Percentiles rank a stretch among this genome's conserved stretches.
Conservation (phyloP, 1,139 yeast species). For the Blastobotrys niveus region DNA sequence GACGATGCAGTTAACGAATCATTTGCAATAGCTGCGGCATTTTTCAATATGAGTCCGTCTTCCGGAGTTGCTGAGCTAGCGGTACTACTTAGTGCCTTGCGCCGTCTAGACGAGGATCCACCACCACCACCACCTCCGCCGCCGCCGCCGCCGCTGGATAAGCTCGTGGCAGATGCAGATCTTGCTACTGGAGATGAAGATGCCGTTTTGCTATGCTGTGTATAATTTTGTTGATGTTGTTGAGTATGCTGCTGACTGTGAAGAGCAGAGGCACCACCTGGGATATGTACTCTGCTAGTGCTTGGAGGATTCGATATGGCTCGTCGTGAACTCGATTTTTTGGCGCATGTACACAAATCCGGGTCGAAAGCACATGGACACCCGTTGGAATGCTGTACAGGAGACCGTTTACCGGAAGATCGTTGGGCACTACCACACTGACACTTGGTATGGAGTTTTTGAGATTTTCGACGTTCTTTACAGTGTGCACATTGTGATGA, state of each 20-base stretch:
- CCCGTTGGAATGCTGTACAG: slow-evolving; percentile 35
- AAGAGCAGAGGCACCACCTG: slow-evolving; percentile 7
- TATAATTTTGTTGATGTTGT: background rate
- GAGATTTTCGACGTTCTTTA: slow-evolving; percentile 67
- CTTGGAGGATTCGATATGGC: slow-evolving; percentile 19
- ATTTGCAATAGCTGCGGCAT: no score
- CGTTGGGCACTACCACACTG: slow-evolving; percentile 49
- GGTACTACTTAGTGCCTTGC: no score
- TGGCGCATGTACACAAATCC: slow-evolving; percentile 55
- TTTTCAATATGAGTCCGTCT: no score
- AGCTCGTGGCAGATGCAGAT: slow-evolving; percentile 16
- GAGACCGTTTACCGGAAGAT: slow-evolving; percentile 20
- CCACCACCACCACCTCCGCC: no score
- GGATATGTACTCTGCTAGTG: slow-evolving; percentile 6
- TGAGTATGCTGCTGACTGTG: background rate
- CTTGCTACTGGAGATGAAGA: slow-evolving; percentile 10
- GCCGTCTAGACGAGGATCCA: no score
- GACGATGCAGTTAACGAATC: no score
- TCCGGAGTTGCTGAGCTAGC: no score
- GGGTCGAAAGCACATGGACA: slow-evolving; percentile 51
- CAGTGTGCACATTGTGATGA: slow-evolving; percentile 88
- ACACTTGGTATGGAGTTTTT: slow-evolving; percentile 67
- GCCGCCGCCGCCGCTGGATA: no score
- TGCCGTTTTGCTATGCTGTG: no score
- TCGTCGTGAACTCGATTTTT: slow-evolving; percentile 25